A percentile compares a stretch with the other conserved stretches of the same genome.
Evolutionary conservation across 306 rosid species (phyloP).

Genomic region (Quercus agrifolia): DNA sequence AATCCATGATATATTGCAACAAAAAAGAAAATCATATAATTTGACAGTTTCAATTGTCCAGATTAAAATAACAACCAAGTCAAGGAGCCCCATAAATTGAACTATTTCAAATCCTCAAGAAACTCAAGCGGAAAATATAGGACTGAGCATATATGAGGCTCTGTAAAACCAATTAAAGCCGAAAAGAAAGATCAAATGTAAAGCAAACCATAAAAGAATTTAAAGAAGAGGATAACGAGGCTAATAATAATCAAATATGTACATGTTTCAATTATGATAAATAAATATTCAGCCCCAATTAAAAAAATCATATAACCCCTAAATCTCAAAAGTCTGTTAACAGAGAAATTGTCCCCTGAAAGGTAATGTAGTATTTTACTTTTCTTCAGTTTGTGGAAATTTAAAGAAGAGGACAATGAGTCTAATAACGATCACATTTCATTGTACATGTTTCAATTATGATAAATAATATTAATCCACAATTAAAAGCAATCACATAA

Average conservation of each 20-base stretch:
- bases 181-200: background rate
- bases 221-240: background rate
- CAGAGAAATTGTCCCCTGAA: background rate
- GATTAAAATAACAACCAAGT: background rate
- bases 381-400: background rate
- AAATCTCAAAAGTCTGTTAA: too few relatives aligned
- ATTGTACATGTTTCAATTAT: too few relatives aligned
- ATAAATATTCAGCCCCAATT: background rate
- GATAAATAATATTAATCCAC: background rate
- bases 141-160: background rate
- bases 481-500: background rate
- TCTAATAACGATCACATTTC: background rate
- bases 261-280: too few relatives aligned
- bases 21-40: background rate
- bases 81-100: background rate
- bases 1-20: background rate
- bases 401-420: background rate
- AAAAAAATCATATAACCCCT: background rate
- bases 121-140: background rate
- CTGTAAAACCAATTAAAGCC: background rate
- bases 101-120: background rate
- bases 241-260: background rate
- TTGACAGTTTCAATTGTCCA: background rate
- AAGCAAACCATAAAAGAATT: background rate
- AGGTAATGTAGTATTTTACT: too few relatives aligned